A percentile compares a stretch with the other conserved stretches of the same genome.
Conservation (phyloP, 352 stramenopile genomes). For the Pythium scleroteichum region DNA sequence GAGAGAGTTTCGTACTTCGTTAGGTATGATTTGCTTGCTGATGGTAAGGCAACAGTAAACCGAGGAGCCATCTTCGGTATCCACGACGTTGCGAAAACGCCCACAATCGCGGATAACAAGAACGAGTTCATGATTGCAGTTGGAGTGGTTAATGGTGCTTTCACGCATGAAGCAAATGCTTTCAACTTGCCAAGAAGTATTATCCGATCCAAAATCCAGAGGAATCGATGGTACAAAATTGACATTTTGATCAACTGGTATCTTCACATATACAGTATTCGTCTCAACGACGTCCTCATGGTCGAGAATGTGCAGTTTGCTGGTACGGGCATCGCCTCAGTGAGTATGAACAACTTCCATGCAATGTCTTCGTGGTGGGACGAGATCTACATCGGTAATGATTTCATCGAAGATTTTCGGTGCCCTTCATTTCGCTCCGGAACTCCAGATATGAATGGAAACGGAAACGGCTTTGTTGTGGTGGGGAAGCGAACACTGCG, state of each 20-base stretch:
- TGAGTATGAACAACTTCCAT: conserved; percentile 87
- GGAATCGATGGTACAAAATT: conserved; percentile 93
- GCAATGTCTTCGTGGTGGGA: conserved; percentile 92
- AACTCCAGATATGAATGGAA: conserved; percentile 17
- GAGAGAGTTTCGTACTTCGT: conserved; percentile 83
- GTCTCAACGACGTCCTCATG: conserved; percentile 90
- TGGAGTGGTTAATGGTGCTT: conserved; percentile 62
- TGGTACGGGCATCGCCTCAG: conserved; percentile 34
- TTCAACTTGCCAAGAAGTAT: conserved; percentile 49
- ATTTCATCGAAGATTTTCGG: conserved; percentile 89
- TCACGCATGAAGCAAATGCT: conserved; percentile 73
- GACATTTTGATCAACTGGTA: conserved; percentile 92
- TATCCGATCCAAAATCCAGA: conserved; percentile 59
- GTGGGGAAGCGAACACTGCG: conserved; percentile 48
- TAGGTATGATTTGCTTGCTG: conserved; percentile 47
- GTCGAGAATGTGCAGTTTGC: conserved; percentile 62
- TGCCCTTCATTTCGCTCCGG: conserved; percentile 62
- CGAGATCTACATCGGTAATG: conserved; percentile 94
- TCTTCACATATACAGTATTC: conserved; percentile 76
- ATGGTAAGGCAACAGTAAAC: conserved; percentile 46
- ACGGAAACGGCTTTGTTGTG: conserved; percentile 35
- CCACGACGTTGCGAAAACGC: conserved; percentile 3
- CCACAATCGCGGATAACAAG: conserved; percentile 21
- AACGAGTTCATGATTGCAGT: conserved; percentile 67
- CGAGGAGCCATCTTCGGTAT: conserved; percentile 70